Percentiles rank a stretch among this genome's conserved stretches.
Evolutionary conservation across 805 yeast species (phyloP).

Genomic region (Vanderwaltozyma polyspora): DNA sequence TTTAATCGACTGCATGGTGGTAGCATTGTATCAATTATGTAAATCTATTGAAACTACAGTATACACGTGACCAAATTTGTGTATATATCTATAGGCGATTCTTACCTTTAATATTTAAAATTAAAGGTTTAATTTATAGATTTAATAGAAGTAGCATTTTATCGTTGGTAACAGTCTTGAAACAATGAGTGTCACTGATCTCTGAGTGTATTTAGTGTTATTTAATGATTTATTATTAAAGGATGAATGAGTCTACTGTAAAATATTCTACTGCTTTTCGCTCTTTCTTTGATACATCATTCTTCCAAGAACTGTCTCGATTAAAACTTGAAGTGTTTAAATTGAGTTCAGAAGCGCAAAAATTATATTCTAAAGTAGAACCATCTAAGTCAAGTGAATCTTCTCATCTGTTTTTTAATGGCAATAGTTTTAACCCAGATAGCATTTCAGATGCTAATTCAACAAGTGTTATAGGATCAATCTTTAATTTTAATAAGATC

Average conservation of each 20-base stretch:
- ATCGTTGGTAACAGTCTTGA: too few species aligned
- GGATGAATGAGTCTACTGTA: constrained; percentile 4
- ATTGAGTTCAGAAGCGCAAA: constrained; percentile 30
- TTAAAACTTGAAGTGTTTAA: constrained; percentile 65
- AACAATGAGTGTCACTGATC: too few species aligned
- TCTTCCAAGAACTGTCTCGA: constrained; percentile 65
- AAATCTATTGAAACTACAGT: too few species aligned
- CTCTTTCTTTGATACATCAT: constrained; percentile 77
- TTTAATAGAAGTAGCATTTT: too few species aligned
- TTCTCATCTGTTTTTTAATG: constrained; percentile 17
- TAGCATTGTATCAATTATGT: too few species aligned
- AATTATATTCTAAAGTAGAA: constrained; percentile 22
- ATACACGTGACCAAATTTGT: too few species aligned
- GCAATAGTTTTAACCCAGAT: constrained; percentile 25
- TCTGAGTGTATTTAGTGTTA: too few species aligned
- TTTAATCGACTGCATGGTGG: too few species aligned
- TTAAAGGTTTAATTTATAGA: too few species aligned
- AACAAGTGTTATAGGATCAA: constrained; percentile 26
- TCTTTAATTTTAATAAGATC: constrained; percentile 64
- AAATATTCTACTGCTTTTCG: constrained; percentile 36
- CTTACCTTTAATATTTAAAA: too few species aligned
- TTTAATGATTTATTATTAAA: too few species aligned
- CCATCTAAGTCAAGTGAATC: constrained; percentile 8
- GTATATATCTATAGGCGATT: too few species aligned
- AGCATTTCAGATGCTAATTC: constrained; percentile 2